Conservation (phyloP, 2,329 filamentous ascomycete species). For the Arthrobotrys pseudoclavata region DNA sequence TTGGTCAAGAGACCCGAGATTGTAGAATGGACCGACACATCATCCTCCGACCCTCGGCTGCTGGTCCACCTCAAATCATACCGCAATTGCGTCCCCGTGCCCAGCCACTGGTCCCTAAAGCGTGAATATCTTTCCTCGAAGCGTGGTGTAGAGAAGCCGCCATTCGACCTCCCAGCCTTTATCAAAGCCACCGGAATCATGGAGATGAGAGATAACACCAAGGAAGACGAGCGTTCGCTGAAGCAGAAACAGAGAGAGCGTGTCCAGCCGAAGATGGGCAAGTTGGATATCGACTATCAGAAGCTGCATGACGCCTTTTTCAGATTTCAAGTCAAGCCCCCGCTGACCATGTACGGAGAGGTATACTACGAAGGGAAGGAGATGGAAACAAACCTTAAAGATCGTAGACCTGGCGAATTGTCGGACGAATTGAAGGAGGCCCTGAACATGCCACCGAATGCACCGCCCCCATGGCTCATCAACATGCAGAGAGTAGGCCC, state of each 20-base stretch:
- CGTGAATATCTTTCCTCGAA: constrained; percentile 97
- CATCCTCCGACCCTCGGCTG: constrained; percentile 86
- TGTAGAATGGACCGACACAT: constrained; percentile 97
- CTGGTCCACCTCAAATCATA: constrained; percentile 95
- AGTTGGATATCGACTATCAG: constrained; percentile 97
- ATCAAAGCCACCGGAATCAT: constrained; percentile 97
- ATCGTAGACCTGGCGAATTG: constrained; percentile 89
- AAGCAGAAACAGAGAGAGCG: constrained; percentile 97
- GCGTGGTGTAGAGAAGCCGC: constrained; percentile 93
- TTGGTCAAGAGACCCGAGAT: constrained; percentile 91
- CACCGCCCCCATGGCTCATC: constrained; percentile 95
- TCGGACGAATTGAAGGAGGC: constrained; percentile 92
- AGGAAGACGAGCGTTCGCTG: constrained; percentile 89
- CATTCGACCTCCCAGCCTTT: constrained; percentile 93
- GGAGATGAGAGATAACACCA: constrained; percentile 98
- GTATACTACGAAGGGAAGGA: constrained; percentile 99
- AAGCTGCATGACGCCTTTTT: constrained; percentile 99
- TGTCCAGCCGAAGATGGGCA: constrained; percentile 95
- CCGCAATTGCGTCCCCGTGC: constrained; percentile 94
- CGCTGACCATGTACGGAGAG: constrained; percentile 92
- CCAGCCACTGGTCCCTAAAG: constrained; percentile 93
- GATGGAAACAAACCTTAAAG: constrained; percentile 92
- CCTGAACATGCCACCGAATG: constrained; percentile 90
- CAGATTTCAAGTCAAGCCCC: constrained; percentile 94
- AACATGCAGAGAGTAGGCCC: constrained; percentile 95